Evolutionary conservation across 2,329 filamentous ascomycete species (phyloP).

Genomic region (Paecilomyces niveus): DNA sequence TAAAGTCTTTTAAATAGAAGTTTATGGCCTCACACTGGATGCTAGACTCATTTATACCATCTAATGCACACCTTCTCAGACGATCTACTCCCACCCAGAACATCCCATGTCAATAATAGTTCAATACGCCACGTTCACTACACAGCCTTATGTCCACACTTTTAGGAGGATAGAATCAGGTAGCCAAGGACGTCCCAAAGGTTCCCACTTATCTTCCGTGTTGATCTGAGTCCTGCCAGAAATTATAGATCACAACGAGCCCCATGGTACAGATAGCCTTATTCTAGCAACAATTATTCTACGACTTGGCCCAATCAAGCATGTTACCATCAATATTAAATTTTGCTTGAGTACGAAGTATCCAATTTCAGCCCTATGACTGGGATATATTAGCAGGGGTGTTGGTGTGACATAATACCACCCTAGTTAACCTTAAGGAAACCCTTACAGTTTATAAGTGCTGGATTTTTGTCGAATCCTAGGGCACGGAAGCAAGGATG

Average conservation of each 20-base stretch:
- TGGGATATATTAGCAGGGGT: background rate
- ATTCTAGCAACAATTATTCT: background rate
- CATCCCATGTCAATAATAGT: background rate
- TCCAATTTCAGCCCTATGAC: background rate
- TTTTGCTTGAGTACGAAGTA: background rate
- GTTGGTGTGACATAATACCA: background rate
- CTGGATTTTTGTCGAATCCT: no score
- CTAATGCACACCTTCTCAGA: background rate
- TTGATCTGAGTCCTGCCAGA: background rate
- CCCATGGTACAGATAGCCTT: background rate
- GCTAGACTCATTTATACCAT: background rate
- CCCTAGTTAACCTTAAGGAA: background rate
- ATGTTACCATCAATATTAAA: background rate
- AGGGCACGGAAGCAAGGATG: no score
- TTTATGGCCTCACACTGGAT: no score
- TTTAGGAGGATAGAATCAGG: background rate
- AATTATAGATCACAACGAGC: background rate
- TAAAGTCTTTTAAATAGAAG: background rate
- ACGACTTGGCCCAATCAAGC: background rate
- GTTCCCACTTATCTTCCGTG: background rate
- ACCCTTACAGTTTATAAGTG: background rate
- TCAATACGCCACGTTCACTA: background rate
- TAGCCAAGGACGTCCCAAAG: background rate
- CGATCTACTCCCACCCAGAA: no score
- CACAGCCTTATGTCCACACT: background rate